Evolutionary conservation across 441 rosid genomes (phyloP), one percentile per base, ranked within the genome.

Genomic region (Flueggea neowawraea): DNA sequence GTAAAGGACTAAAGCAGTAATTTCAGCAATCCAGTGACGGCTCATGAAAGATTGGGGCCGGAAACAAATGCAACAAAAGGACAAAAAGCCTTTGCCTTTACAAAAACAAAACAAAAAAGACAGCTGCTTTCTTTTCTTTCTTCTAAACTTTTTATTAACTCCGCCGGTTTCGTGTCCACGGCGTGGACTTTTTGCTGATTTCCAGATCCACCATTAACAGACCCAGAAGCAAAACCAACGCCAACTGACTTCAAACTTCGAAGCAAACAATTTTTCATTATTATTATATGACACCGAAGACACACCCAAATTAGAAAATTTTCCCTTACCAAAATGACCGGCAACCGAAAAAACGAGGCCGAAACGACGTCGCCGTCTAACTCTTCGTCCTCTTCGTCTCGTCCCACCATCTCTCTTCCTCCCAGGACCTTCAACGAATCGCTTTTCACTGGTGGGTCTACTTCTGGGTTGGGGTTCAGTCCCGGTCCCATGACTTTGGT

Each of bases 401-500:
- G 90, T 2, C 90, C 96, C 58, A 70, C 83, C 58, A 73, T 93
- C n/a, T 61, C 82, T 11, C 92, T 85, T 43, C 96, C 96, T 6
- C 89, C 94, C 5, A 83, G 92, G 49, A 61, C 74, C 32, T 84
- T 86, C 9, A 78, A 59, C 13, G 96, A 84, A 58, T 61, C 84
- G 32, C 31, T 82, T 16, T 75, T 82, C 68, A 65, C 62, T 63
- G 71, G 68, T 54, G 89, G 85, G 6, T 60, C 6, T 4, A 48
- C 16, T 52, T 58, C 52, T 22, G 73, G 54, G 17, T 55, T 75
- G 68, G 95, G 89, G 8, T 87, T 87, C 59, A 93, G 96, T 16
- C 98, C 97, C 15, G 96, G 98, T 10, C 96, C 97, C 47, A 88
- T 90, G 92, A 88, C 98, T 67, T 79, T 93, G 13, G 85, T 90